Evolutionary conservation across 352 stramenopile genomes (phyloP).

Genomic region (Pythium sukuiense): DNA sequence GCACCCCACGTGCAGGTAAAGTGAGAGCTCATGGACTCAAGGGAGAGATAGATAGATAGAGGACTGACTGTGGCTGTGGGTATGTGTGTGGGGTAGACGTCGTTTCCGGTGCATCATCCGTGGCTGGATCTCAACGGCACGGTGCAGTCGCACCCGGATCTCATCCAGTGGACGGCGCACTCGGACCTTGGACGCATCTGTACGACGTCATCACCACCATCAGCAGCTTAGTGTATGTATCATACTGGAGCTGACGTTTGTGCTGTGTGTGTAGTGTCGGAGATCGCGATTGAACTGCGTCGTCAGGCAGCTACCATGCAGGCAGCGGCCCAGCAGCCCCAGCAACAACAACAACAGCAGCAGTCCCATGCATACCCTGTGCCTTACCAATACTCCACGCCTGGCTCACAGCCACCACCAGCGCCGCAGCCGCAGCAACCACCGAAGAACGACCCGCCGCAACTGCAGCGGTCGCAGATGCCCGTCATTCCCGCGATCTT

Average conservation of each 20-base stretch:
- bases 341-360: slow-evolving; percentile 5
- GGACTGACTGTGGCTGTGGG: not conserved
- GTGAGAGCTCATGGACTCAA: no score
- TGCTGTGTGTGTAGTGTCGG: slow-evolving; percentile 35
- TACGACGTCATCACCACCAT: not conserved
- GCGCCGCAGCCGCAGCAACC: slow-evolving; percentile 36
- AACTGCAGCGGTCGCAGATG: slow-evolving; percentile 69
- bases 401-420: slow-evolving; percentile 19
- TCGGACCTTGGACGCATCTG: slow-evolving; percentile 80
- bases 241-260: not conserved
- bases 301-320: slow-evolving; percentile 24
- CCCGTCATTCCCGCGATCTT: slow-evolving; percentile 73
- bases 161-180: slow-evolving; percentile 82
- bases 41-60: no score
- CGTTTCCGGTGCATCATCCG: slow-evolving; percentile 68
- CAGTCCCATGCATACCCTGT: slow-evolving; percentile 13
- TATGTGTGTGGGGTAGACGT: slow-evolving; percentile 44
- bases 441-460: slow-evolving; percentile 35
- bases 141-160: slow-evolving; percentile 65
- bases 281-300: slow-evolving; percentile 67
- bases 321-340: slow-evolving; percentile 9
- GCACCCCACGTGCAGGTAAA: slow-evolving; percentile 60
- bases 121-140: slow-evolving; percentile 73
- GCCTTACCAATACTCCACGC: slow-evolving; percentile 29
- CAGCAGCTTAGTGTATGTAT: not conserved